phyloP scores from a whole-genome alignment of 2,329 filamentous ascomycete genomes.

The Arthrobotrys iridis region DNA sequence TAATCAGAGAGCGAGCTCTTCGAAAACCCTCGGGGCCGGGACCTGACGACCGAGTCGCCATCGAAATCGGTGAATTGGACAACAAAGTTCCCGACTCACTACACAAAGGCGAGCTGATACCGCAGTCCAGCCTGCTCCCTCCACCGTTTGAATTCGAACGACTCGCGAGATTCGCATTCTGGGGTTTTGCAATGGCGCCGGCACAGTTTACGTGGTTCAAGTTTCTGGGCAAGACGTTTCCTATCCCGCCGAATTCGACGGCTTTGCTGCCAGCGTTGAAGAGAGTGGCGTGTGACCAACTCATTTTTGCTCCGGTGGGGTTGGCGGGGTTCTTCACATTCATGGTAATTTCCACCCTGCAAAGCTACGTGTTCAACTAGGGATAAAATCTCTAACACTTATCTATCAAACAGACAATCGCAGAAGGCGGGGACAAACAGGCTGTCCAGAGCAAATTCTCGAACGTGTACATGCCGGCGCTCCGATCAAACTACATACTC shows the following conservation, averaged over 20 bases:
- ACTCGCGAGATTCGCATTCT: conserved; percentile 93
- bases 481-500: conserved; percentile 94
- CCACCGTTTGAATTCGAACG: conserved; percentile 96
- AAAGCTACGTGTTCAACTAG: neutral
- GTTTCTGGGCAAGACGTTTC: conserved; percentile 82
- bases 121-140: conserved; percentile 71
- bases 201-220: conserved; percentile 96
- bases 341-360: conserved; percentile 68
- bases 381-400: neutral
- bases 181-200: conserved; percentile 90
- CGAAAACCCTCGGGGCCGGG: conserved; percentile 70
- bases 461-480: conserved; percentile 90
- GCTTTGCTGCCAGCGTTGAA: conserved; percentile 83
- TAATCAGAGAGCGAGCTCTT: conserved; percentile 75
- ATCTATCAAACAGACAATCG: conserved; percentile 69
- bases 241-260: conserved; percentile 70
- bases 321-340: conserved; percentile 90
- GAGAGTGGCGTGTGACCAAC: conserved; percentile 89
- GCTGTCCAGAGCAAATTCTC: conserved; percentile 85
- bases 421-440: conserved; percentile 86
- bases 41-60: conserved; percentile 77
- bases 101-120: conserved; percentile 72
- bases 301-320: conserved; percentile 90
- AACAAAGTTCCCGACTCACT: conserved; percentile 76
- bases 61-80: conserved; percentile 89